Conservation (phyloP, 164 flowering plant species). For the Tinospora cordifolia region DNA sequence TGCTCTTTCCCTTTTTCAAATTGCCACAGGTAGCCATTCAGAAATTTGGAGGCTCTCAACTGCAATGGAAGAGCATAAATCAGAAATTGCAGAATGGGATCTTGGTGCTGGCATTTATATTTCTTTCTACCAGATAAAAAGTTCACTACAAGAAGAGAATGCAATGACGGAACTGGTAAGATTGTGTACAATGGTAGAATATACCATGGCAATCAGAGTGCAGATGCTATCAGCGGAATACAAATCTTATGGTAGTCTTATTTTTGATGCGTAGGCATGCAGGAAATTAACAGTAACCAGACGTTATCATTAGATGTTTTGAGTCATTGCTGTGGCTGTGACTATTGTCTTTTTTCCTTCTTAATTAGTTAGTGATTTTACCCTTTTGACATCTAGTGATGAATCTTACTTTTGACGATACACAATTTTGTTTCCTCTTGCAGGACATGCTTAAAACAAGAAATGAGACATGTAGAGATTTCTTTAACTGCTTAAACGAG, state of each 20-base stretch:
- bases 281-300: not conserved
- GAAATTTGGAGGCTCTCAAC: conserved; percentile 72
- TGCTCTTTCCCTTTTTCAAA: not conserved
- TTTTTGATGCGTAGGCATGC: not conserved
- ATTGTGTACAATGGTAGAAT: not conserved
- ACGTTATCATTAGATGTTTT: not conserved
- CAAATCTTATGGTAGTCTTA: not conserved
- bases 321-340: not conserved
- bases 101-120: conserved; percentile 92
- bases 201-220: not conserved
- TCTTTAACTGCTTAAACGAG: conserved; percentile 55
- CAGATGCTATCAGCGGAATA: not conserved
- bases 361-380: not conserved
- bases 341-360: not conserved
- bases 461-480: conserved; percentile 54
- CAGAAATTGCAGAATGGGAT: conserved; percentile 98
- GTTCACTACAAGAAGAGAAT: conserved; percentile 54
- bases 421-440: conserved; percentile 12
- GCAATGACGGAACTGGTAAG: conserved; percentile 58
- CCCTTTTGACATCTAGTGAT: not conserved
- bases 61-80: conserved; percentile 80
- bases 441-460: conserved; percentile 73
- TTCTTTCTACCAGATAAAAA: conserved; percentile 57
- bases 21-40: conserved; percentile 56
- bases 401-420: not conserved